phyloP scores from a whole-genome alignment of 257 asterid species.

The Galeopsis tetrahit region DNA sequence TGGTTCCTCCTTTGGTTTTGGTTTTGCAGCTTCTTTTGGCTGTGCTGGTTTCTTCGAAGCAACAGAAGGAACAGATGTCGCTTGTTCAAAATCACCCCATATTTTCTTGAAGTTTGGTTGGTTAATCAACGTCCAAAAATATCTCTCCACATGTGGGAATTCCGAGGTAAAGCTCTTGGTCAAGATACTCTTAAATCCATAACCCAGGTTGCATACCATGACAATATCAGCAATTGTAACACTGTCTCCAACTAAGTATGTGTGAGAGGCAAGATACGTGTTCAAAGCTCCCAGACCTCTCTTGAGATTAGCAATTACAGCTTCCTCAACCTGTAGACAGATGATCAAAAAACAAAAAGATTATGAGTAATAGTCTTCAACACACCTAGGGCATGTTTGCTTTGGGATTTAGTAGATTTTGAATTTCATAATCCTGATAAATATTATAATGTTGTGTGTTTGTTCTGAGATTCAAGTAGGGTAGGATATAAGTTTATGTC shows the following conservation, averaged over 20 bases:
- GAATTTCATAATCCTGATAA: too few relatives aligned
- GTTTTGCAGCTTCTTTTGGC: constrained; percentile 69
- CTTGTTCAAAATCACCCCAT: constrained; percentile 66
- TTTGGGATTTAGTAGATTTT: too few relatives aligned
- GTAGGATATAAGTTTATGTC: too few relatives aligned
- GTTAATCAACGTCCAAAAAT: constrained; percentile 84
- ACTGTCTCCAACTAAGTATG: constrained; percentile 84
- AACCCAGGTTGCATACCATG: constrained; percentile 56
- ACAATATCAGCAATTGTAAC: constrained; percentile 87
- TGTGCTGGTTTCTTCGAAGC: constrained; percentile 78
- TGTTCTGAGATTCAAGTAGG: too few relatives aligned
- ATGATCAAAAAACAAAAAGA: neutral
- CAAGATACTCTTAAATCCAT: constrained; percentile 51
- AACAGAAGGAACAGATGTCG: constrained; percentile 65
- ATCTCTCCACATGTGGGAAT: constrained; percentile 93
- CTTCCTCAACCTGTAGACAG: constrained; percentile 75
- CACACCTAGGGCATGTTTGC: too few relatives aligned
- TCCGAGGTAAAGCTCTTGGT: constrained; percentile 89
- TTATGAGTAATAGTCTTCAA: neutral
- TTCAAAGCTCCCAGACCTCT: constrained; percentile 77
- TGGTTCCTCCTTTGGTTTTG: constrained; percentile 67
- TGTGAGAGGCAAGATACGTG: constrained; percentile 73
- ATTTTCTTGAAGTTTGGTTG: constrained; percentile 83
- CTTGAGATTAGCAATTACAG: constrained; percentile 63
- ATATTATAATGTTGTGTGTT: too few relatives aligned